These are phyloP conservation scores for Juglanconis sp. DNA, from an alignment of 2,329 filamentous ascomycete species.

Conservation along the genomic window DNA sequence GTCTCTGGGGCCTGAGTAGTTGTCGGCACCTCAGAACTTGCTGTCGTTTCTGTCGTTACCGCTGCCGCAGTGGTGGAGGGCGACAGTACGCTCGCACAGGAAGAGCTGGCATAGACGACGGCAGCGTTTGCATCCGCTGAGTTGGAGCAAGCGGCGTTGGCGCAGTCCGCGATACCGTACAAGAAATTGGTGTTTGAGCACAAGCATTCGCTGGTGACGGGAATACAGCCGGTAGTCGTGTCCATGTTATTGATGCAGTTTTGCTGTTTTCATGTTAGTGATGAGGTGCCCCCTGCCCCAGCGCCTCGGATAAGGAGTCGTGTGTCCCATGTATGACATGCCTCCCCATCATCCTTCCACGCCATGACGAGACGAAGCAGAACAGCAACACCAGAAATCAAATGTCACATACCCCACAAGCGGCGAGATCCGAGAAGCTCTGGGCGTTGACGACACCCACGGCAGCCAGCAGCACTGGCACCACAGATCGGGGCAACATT, in stretches of 20 bases:
- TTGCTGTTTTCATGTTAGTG: conserved; percentile 11
- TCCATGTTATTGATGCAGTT: conserved; percentile 10
- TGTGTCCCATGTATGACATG: not conserved
- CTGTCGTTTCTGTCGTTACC: not conserved
- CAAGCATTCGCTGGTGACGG: conserved; percentile 21
- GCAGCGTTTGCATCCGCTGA: conserved; percentile 20
- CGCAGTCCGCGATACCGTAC: conserved; percentile 22
- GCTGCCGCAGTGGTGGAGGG: not conserved
- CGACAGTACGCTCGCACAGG: conserved; percentile 18
- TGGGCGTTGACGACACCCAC: conserved; percentile 12
- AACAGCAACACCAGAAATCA: not conserved
- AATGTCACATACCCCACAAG: conserved; percentile 15
- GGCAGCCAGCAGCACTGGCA: conserved; percentile 13
- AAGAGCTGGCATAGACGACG: conserved; percentile 15
- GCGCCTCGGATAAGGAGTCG: not conserved
- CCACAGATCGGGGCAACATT: conserved; percentile 11
- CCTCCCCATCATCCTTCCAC: not conserved
- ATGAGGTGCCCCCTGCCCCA: no score
- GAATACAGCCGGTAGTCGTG: conserved; percentile 11
- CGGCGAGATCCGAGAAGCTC: conserved; percentile 14
- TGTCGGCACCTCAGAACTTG: conserved; percentile 1
- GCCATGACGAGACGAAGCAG: not conserved
- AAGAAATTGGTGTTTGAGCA: conserved; percentile 21
- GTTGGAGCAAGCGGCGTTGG: conserved; percentile 16
- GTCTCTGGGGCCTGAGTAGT: conserved; percentile 7